phyloP scores from a whole-genome alignment of 805 yeast species.

The Hanseniaspora hatyaiensis region DNA sequence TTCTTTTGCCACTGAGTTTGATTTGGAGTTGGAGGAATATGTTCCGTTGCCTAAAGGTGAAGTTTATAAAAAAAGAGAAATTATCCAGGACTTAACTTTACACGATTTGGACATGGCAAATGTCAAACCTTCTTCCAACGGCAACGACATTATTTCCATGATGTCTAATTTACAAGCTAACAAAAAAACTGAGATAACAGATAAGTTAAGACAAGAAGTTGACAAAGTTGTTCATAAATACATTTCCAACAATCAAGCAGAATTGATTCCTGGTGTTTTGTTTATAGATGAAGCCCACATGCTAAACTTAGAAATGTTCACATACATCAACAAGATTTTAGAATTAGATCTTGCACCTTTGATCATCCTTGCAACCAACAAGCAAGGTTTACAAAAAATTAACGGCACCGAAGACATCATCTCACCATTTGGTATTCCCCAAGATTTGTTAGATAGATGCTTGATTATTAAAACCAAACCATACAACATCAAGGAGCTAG shows the following conservation, averaged over 20 bases:
- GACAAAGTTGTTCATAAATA: slow-evolving; percentile 91
- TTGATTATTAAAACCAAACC: slow-evolving; percentile 86
- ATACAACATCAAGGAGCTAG: slow-evolving; percentile 73
- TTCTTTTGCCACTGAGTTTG: slow-evolving; percentile 96
- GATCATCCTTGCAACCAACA: slow-evolving; percentile 88
- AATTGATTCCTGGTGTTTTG: slow-evolving; percentile 91
- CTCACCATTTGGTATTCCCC: slow-evolving; percentile 94
- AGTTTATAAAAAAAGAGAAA: slow-evolving; percentile 94
- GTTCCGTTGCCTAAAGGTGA: slow-evolving; percentile 98
- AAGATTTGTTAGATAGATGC: slow-evolving; percentile 83
- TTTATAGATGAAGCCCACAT: slow-evolving; percentile 97
- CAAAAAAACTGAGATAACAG: slow-evolving; percentile 91
- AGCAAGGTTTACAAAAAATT: slow-evolving; percentile 77
- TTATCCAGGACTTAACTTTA: slow-evolving; percentile 91
- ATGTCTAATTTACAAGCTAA: slow-evolving; percentile 96
- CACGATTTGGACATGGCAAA: slow-evolving; percentile 95
- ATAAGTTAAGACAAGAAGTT: slow-evolving; percentile 84
- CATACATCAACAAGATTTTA: slow-evolving; percentile 85
- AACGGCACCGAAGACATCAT: slow-evolving; percentile 78
- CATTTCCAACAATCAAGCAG: slow-evolving; percentile 97
- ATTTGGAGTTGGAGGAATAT: slow-evolving; percentile 95
- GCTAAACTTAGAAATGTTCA: slow-evolving; percentile 94
- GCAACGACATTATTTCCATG: slow-evolving; percentile 90
- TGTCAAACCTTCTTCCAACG: slow-evolving; percentile 82
- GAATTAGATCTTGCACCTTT: slow-evolving; percentile 88